phyloP scores from a whole-genome alignment of 768 basidiomycete species.

The Termitomyces sp. region DNA sequence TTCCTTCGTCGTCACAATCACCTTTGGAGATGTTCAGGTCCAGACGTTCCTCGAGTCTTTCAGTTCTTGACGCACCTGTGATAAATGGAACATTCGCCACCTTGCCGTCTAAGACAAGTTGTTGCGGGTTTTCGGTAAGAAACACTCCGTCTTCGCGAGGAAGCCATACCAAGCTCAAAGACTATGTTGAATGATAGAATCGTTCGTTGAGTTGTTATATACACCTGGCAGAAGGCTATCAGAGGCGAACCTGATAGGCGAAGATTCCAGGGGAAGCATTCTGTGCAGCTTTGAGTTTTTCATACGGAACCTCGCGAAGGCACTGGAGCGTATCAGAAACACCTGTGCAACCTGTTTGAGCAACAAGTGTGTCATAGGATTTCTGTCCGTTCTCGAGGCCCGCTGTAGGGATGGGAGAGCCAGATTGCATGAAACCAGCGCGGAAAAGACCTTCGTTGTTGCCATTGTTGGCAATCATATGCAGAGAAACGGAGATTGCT shows the following conservation, averaged over 20 bases:
- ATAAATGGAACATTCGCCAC: slow-evolving; percentile 50
- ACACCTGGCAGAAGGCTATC: not conserved
- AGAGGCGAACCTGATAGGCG: slow-evolving; percentile 36
- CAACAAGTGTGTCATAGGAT: slow-evolving; percentile 43
- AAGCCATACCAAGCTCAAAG: slow-evolving; percentile 41
- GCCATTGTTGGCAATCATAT: slow-evolving; percentile 46
- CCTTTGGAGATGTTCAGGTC: slow-evolving; percentile 25
- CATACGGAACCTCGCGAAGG: slow-evolving; percentile 36
- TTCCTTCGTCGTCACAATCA: slow-evolving; percentile 60
- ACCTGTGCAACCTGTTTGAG: slow-evolving; percentile 36
- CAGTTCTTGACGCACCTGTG: slow-evolving; percentile 28
- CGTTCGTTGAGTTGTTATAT: not conserved
- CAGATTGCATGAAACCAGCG: slow-evolving; percentile 50
- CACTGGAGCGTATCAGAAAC: slow-evolving; percentile 41
- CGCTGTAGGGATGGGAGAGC: slow-evolving; percentile 43
- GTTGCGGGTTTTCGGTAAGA: slow-evolving; percentile 39
- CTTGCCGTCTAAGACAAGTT: slow-evolving; percentile 37
- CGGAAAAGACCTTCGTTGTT: slow-evolving; percentile 46
- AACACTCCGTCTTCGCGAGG: slow-evolving; percentile 52
- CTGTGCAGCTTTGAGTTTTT: slow-evolving; percentile 38
- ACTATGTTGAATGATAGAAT: slow-evolving; percentile 22
- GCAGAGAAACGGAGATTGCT: slow-evolving; percentile 48
- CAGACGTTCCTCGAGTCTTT: not conserved
- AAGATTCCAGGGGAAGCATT: slow-evolving; percentile 40
- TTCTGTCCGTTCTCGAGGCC: slow-evolving; percentile 42